Percentiles rank a stretch among this genome's conserved stretches.
These are phyloP conservation scores for Penicillium desertorum DNA, from an alignment of 495 filamentous ascomycete species.

Conservation along the genomic window DNA sequence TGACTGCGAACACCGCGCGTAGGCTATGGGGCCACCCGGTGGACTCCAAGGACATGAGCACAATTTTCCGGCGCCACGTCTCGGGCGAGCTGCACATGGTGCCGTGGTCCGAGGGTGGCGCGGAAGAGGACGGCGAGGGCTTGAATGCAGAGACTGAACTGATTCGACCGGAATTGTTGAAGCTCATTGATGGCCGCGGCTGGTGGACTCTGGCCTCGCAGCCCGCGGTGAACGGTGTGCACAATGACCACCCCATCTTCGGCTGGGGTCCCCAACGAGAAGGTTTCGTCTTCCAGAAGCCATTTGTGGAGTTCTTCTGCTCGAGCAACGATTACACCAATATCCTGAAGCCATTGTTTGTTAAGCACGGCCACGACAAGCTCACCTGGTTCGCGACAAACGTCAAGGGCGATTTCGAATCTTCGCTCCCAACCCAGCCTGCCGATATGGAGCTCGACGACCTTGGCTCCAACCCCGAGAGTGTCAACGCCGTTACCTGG, in stretches of 20 bases:
- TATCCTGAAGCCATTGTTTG: slow-evolving; percentile 60
- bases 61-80: slow-evolving; percentile 77
- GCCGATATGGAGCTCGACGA: slow-evolving; percentile 37
- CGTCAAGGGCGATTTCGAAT: slow-evolving; percentile 65
- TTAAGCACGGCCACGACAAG: slow-evolving; percentile 54
- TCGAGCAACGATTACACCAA: slow-evolving; percentile 64
- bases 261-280: slow-evolving; percentile 87
- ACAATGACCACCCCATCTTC: slow-evolving; percentile 73
- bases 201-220: slow-evolving; percentile 98
- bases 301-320: slow-evolving; percentile 95
- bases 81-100: slow-evolving; percentile 69
- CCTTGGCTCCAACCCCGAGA: slow-evolving; percentile 42
- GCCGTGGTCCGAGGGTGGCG: slow-evolving; percentile 90
- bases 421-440: slow-evolving; percentile 49
- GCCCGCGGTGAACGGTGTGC: slow-evolving; percentile 84
- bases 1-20: slow-evolving; percentile 72
- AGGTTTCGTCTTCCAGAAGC: slow-evolving; percentile 97
- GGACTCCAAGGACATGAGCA: slow-evolving; percentile 64
- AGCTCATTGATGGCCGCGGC: slow-evolving; percentile 69
- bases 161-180: slow-evolving; percentile 71
- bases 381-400: slow-evolving; percentile 88
- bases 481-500: slow-evolving; percentile 95
- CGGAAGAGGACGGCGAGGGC: slow-evolving; percentile 47
- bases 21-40: slow-evolving; percentile 80
- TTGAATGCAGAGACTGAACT: slow-evolving; percentile 75